Percentiles rank a stretch among this genome's conserved stretches.
These are phyloP conservation scores for Penicillium verhagenii DNA, from an alignment of 495 filamentous ascomycete genomes.

Conservation along the genomic window DNA sequence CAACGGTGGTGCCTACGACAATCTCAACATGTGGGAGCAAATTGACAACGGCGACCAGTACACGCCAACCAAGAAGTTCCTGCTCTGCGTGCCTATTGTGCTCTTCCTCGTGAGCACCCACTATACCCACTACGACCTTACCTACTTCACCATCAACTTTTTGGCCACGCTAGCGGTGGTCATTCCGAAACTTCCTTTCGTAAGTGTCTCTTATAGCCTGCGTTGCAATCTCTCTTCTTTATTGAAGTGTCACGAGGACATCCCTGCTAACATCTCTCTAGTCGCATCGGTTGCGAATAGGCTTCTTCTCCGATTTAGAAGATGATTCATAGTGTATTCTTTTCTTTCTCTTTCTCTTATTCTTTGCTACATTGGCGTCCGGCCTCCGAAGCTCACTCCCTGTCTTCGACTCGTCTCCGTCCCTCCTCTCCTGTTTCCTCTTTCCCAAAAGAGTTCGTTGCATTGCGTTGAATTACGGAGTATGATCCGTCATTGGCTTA, in stretches of 20 bases:
- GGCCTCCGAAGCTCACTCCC: constrained; percentile 16
- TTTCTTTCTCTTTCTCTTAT: constrained; percentile 11
- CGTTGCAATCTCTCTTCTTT: neutral
- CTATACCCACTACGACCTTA: constrained; percentile 96
- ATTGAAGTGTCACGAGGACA: neutral
- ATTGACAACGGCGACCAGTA: constrained; percentile 99
- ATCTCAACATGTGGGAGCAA: constrained; percentile 99
- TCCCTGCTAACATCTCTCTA: constrained; percentile 27
- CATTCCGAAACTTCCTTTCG: constrained; percentile 91
- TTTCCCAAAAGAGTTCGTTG: constrained; percentile 22
- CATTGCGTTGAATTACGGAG: constrained; percentile 29
- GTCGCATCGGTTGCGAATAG: constrained; percentile 53
- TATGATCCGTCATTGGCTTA: constrained; percentile 20
- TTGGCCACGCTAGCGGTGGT: constrained; percentile 87
- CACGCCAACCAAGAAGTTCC: constrained; percentile 96
- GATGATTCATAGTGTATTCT: constrained; percentile 40
- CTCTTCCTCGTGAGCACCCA: constrained; percentile 96
- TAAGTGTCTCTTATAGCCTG: constrained; percentile 47
- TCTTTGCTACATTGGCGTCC: constrained; percentile 24
- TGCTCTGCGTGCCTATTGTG: constrained; percentile 88
- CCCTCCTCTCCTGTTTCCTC: constrained; percentile 4
- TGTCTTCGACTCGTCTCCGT: constrained; percentile 9
- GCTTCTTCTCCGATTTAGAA: constrained; percentile 42
- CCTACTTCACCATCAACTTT: constrained; percentile 96
- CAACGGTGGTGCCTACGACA: constrained; percentile 98